These are phyloP conservation scores for Lasiodiplodia sp. DNA, from an alignment of 2,329 filamentous ascomycete species.

Conservation along the genomic window DNA sequence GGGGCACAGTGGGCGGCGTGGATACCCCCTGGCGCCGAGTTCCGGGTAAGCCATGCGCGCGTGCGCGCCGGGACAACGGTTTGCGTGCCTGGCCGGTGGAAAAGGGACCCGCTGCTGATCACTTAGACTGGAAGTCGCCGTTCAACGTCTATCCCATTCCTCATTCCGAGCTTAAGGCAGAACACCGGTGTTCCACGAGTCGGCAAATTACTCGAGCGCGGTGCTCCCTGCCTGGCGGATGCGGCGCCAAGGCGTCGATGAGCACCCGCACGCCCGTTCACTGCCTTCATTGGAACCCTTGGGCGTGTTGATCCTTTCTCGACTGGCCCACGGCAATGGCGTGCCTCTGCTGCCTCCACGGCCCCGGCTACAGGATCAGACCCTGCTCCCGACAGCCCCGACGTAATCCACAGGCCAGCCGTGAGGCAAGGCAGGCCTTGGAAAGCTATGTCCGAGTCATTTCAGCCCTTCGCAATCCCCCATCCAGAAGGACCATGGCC, in stretches of 20 bases:
- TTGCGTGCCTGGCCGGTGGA: not conserved
- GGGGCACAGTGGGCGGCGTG: conserved; percentile 4
- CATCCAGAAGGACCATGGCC: not conserved
- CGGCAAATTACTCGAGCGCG: not conserved
- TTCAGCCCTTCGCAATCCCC: conserved; percentile 12
- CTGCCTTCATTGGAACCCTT: not conserved
- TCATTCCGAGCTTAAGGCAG: not conserved
- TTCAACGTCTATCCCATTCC: conserved; percentile 11
- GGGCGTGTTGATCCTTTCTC: conserved; percentile 1
- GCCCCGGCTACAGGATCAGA: not conserved
- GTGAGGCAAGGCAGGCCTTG: not conserved
- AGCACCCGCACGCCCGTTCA: not conserved
- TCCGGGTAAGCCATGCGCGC: conserved; percentile 10
- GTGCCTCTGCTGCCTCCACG: not conserved
- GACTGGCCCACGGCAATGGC: not conserved
- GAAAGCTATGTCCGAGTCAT: conserved; percentile 12
- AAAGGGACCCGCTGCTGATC: conserved; percentile 12
- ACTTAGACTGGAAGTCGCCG: not conserved
- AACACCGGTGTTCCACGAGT: conserved; percentile 9
- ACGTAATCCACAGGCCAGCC: not conserved
- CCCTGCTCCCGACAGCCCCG: conserved; percentile 15
- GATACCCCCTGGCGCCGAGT: not conserved
- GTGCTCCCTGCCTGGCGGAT: conserved; percentile 2
- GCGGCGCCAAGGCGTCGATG: conserved; percentile 21
- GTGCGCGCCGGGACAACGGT: not conserved